Evolutionary conservation across 805 yeast species (phyloP), one percentile per base, ranked within the genome.

Genomic region (Candida caryicola): DNA sequence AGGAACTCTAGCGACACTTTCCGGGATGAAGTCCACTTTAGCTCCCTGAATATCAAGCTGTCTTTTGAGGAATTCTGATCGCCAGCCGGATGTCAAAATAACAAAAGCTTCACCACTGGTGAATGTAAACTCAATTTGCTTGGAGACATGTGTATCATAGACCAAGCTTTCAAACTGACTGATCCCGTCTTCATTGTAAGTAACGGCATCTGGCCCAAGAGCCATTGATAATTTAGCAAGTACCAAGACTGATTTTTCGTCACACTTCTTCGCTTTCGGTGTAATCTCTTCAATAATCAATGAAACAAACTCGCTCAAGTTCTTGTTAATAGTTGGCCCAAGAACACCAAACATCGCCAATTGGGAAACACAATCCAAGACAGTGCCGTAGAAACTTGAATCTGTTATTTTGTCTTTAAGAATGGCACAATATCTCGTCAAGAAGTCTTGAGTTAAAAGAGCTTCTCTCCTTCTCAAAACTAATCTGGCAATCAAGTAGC

Each of bases 101-200:
- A 85, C 71, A 14, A 90, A 60, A 0, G 95, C 89, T 55, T 91
- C 98, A 37, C 98, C 97, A 33, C 82, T 73, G 0, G 88, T 72
- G 47, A 91, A 87, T 15, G 83, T 61, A 35, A 69, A 76, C 43
- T 91, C 97, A n/a, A 79, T 67, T 43, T 85, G 87, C 45, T 84
- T 87, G 0, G 88, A 74, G 4, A 54, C 57, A 54, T 83, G 81
- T 0, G 85, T 71, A 3, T 76, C 81, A 48, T 71, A 79, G 1
- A 88, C 50, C 1, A 59, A 47, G 6, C 66, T 55, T 31, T 82
- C 75, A 39, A 66, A 67, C 1, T 66, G 54, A 8, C 50, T 46
- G 13, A 64, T 57, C 3, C 38, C 47, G 5, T 38, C 46, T 2
- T 49, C 51, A 0, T 52, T 43, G 3, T 23, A 17, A 9, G 33